A percentile compares a stretch with the other conserved stretches of the same genome.
These are phyloP conservation scores for Lasiosphaeris hirsuta DNA, from an alignment of 495 filamentous ascomycete species.

Conservation along the genomic window DNA sequence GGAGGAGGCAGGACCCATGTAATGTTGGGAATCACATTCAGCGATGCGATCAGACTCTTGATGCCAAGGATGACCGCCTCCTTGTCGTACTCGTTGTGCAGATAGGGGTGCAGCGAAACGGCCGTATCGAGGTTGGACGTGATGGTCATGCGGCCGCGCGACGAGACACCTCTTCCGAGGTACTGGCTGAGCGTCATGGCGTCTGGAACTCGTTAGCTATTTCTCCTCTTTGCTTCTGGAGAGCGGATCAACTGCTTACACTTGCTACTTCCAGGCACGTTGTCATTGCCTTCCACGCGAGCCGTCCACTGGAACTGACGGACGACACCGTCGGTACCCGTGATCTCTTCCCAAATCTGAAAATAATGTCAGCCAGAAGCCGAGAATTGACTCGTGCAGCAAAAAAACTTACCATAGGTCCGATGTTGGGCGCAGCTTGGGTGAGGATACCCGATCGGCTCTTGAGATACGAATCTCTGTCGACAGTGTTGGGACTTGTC, in stretches of 20 bases:
- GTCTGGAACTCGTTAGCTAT: constrained; percentile 22
- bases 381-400: constrained; percentile 1
- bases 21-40: constrained; percentile 53
- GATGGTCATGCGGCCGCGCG: constrained; percentile 60
- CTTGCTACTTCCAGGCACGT: constrained; percentile 32
- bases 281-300: constrained; percentile 54
- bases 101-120: constrained; percentile 52
- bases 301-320: constrained; percentile 64
- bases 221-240: background rate
- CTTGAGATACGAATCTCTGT: constrained; percentile 36
- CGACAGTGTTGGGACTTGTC: constrained; percentile 36
- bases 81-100: constrained; percentile 48
- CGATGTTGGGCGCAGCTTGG: constrained; percentile 66
- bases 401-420: constrained; percentile 47
- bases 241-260: background rate
- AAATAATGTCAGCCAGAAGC: constrained; percentile 15
- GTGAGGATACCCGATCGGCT: constrained; percentile 60
- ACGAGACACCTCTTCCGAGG: constrained; percentile 58
- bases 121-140: constrained; percentile 49
- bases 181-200: constrained; percentile 64
- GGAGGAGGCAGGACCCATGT: constrained; percentile 52
- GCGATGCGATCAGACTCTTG: constrained; percentile 54
- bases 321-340: constrained; percentile 57
- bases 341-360: constrained; percentile 54
- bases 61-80: constrained; percentile 53